Base-by-base conservation (phyloP, 225 moss, liverwort and hornwort genomes). In the Asterella californica region DNA sequence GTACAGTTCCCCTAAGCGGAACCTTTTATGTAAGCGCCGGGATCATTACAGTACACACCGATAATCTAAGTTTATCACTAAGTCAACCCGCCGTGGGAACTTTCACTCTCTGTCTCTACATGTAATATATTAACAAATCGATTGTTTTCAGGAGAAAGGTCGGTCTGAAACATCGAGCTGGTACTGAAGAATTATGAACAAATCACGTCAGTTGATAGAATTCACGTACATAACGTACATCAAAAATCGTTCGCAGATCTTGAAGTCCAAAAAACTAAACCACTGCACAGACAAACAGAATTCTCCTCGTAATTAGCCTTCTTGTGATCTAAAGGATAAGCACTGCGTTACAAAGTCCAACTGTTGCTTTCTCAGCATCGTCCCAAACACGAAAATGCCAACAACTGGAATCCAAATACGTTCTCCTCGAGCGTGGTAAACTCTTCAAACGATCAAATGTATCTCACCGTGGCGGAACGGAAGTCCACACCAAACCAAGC, bases 191-290 rank as follows among this genome's bases (percentile, higher is more conserved):
- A 14, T 46, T 19, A 24, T 11, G 34, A 76, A 38, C 33, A 57
- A 59, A 76, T 32, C 52, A 38, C 21, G 33, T 76, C 29, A 18
- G 52, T 57, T 76, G 52, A 53, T 74, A 52, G 30, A 73, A 52
- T 32, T 27, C 10, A 74, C 32, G 33, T 25, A 33, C 74, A 54
- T 9, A 18, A 37, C 22, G 37, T 76, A 24, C 46, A 42, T 91
- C 84, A 91, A 71, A 79, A 87, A 52, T 91, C 90, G 67, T 88
- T 90, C 29, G 84, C 65, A 60, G 90, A 85, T 89, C 94, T 88
- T 42, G 94, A 94, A 55, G 94, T 94, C 94, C 94, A 91, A 77
- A 86, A 94, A 80, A 94, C 86, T 90, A 94, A 89, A 75, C 94
- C 94, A 83, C 94, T 94, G 82, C 87, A 90, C 47, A 66, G 70